These are phyloP conservation scores for Trichoderma brevicompactum DNA, from an alignment of 2,329 filamentous ascomycete genomes.

Conservation along the genomic window DNA sequence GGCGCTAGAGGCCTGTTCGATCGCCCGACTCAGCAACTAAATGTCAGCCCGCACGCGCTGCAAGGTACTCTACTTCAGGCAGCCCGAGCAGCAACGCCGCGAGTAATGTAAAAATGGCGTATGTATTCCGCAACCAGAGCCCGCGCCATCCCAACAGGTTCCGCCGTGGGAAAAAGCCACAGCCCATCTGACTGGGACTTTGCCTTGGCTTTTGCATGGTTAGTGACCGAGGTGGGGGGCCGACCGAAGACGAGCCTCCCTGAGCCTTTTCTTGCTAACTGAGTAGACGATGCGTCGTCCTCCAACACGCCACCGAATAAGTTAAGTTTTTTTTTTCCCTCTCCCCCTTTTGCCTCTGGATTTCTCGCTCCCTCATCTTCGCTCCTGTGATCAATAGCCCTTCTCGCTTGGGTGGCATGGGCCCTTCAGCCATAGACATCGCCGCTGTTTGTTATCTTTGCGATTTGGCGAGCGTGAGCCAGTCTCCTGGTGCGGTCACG, in stretches of 20 bases:
- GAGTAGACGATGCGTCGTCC: neutral
- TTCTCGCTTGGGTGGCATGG: constrained; percentile 24
- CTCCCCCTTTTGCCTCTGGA: neutral
- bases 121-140: constrained; percentile 20
- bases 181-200: neutral
- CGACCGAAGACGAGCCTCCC: constrained; percentile 12
- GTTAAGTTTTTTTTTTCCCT: neutral
- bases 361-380: neutral
- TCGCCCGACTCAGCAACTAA: neutral
- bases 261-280: constrained; percentile 17
- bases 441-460: constrained; percentile 17
- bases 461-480: constrained; percentile 16
- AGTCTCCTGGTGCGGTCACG: constrained; percentile 28
- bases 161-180: neutral
- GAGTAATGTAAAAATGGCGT: constrained; percentile 20
- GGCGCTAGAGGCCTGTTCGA: constrained; percentile 22
- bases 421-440: constrained; percentile 16
- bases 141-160: constrained; percentile 1
- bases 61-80: constrained; percentile 21
- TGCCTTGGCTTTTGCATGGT: neutral
- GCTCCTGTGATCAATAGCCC: constrained; percentile 27
- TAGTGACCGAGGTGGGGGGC: constrained; percentile 14
- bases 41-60: constrained; percentile 3
- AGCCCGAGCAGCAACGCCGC: neutral
- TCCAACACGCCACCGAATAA: constrained; percentile 19